A percentile compares a stretch with the other conserved stretches of the same genome.
These are phyloP conservation scores for Sinapis alba DNA, from an alignment of 441 rosid genomes.

Conservation along the genomic window DNA sequence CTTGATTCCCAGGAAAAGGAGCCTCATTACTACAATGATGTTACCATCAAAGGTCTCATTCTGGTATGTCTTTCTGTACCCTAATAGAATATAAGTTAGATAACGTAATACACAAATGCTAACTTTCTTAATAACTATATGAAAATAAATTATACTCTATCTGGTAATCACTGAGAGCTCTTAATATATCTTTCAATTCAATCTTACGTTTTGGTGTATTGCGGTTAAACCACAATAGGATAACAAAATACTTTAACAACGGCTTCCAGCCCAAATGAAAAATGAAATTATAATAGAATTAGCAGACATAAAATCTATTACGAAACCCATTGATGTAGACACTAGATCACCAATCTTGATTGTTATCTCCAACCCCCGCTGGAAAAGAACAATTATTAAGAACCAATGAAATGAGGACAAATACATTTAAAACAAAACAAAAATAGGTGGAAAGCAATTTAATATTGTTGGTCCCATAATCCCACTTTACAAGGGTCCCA, in stretches of 20 bases:
- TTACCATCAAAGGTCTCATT: slow-evolving; percentile 54
- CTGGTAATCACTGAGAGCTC: too few relatives aligned
- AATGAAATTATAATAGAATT: neutral
- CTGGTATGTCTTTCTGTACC: slow-evolving; percentile 42
- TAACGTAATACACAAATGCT: too few relatives aligned
- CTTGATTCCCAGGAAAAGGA: slow-evolving; percentile 48
- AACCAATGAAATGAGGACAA: slow-evolving; percentile 1
- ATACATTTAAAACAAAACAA: neutral
- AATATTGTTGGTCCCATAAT: neutral
- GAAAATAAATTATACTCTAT: too few relatives aligned
- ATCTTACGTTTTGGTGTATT: too few relatives aligned
- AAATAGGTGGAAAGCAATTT: neutral
- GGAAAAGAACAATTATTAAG: neutral
- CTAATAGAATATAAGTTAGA: neutral
- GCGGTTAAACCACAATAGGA: neutral
- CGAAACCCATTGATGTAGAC: neutral
- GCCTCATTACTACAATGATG: slow-evolving; percentile 51
- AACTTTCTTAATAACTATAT: too few relatives aligned
- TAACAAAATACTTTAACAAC: neutral
- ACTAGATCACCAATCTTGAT: neutral
- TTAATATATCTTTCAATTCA: too few relatives aligned
- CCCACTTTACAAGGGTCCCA: neutral
- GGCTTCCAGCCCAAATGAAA: neutral
- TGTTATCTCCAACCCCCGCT: neutral
- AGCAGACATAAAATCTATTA: neutral